Conservation (phyloP, 805 yeast species). For the Yamadazyma akitaensis region DNA sequence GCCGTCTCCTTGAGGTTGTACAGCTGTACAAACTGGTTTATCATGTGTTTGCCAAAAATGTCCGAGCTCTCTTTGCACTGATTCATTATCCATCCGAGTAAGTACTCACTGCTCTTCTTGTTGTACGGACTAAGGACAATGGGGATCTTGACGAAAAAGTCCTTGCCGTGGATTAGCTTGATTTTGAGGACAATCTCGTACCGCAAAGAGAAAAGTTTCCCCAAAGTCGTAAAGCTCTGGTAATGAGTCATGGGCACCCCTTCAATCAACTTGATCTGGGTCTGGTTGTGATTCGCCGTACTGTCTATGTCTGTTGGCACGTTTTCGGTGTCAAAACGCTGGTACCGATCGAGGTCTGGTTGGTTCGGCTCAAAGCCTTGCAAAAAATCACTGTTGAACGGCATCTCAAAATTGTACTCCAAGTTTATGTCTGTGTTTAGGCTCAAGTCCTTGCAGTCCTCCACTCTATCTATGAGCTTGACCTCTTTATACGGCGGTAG, state of each 20-base stretch:
- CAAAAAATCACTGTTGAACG: slow-evolving; percentile 35
- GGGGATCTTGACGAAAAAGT: slow-evolving; percentile 48
- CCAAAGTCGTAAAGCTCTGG: slow-evolving; percentile 51
- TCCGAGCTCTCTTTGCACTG: slow-evolving; percentile 48
- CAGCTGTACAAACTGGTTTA: slow-evolving; percentile 16
- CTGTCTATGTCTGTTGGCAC: slow-evolving; percentile 13
- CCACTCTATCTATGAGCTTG: slow-evolving; percentile 32
- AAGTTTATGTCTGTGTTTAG: slow-evolving; percentile 25
- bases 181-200: slow-evolving; percentile 51
- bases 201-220: slow-evolving; percentile 48
- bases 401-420: slow-evolving; percentile 26
- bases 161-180: slow-evolving; percentile 47
- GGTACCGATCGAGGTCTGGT: neutral
- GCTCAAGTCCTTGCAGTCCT: slow-evolving; percentile 21
- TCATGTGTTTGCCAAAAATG: slow-evolving; percentile 30
- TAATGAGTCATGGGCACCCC: slow-evolving; percentile 44
- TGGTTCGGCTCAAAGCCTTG: slow-evolving; percentile 17
- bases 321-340: neutral
- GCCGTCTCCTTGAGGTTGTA: slow-evolving; percentile 18
- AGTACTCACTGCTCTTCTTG: slow-evolving; percentile 42
- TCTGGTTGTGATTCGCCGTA: slow-evolving; percentile 21
- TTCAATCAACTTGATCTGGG: slow-evolving; percentile 27
- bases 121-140: slow-evolving; percentile 55
- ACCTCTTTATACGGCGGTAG: slow-evolving; percentile 46
- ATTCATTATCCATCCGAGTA: slow-evolving; percentile 50